These are phyloP conservation scores for Pythium volutum DNA, from an alignment of 352 stramenopile species.

Conservation along the genomic window DNA sequence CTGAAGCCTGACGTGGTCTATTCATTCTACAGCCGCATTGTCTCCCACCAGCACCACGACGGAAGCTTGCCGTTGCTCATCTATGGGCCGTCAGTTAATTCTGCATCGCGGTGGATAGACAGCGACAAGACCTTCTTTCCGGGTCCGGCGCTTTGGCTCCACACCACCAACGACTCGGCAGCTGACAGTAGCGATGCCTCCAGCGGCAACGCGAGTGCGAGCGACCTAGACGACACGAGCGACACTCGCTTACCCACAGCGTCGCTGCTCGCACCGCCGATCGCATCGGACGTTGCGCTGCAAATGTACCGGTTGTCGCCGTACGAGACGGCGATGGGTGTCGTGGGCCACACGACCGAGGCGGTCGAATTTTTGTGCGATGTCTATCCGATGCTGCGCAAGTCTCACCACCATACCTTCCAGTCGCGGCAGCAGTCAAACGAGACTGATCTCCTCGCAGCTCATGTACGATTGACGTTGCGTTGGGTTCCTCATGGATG, in stretches of 20 bases:
- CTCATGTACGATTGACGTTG: constrained; percentile 28
- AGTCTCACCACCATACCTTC: constrained; percentile 54
- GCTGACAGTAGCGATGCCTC: neutral
- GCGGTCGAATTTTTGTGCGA: constrained; percentile 74
- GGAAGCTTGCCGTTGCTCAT: constrained; percentile 68
- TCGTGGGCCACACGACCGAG: constrained; percentile 46
- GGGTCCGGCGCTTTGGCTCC: constrained; percentile 68
- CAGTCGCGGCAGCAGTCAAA: constrained; percentile 25
- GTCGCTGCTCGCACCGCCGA: constrained; percentile 62
- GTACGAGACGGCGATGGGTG: constrained; percentile 66
- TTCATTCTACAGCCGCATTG: constrained; percentile 34
- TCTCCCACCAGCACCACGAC: constrained; percentile 53
- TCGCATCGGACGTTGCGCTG: constrained; percentile 75
- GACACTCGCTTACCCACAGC: constrained; percentile 33
- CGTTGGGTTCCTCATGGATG: neutral
- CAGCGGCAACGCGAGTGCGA: neutral
- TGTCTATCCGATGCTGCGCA: constrained; percentile 57
- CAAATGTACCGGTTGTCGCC: constrained; percentile 81
- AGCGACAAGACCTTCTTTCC: constrained; percentile 75
- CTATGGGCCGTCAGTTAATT: constrained; percentile 71
- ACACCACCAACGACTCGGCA: constrained; percentile 1
- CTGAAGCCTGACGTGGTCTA: neutral
- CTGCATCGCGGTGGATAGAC: constrained; percentile 41
- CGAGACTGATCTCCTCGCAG: constrained; percentile 31
- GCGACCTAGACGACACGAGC: neutral